Base-by-base conservation (phyloP, 306 rosid species). In the Fragaria vesca region DNA sequence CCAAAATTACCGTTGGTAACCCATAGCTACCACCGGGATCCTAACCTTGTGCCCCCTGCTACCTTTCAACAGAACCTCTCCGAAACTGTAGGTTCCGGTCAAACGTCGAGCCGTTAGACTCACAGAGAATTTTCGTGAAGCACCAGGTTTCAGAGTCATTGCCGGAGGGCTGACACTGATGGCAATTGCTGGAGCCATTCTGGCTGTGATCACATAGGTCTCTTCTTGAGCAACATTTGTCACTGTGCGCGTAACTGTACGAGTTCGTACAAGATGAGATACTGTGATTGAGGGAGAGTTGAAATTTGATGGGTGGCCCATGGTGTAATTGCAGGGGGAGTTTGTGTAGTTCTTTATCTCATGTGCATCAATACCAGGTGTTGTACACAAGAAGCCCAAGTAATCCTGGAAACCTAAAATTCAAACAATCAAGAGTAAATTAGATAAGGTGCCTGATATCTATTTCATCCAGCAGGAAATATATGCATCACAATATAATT, bases 11-110 rank as follows among this genome's bases (percentile, higher is more conserved):
- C 93, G 84, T 69, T 72, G 83, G 86, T 75, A 93, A 78, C 96
- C 98, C 89, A 86, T 96, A 46, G 94, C 98, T 71, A 89, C 83
- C 54, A 96, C 99, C 21, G 98, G 94, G 73, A 96, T 89, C 85
- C 99, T 96, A 77, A 96, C 96, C 89, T 91, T 88, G 90, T 96
- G 99, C 28, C 98, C 98, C 81, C 96, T 76, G 87, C 88, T 96
- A 12, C 99, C 99, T 84, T 96, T 91, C 93, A 96, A 70, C 58
- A 93, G 28, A 76, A 96, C 88, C 87, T 96, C 91, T 4, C 99
- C 99, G 17, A 96, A 96, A 81, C 94, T 87, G 76, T 96, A 96
- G 12, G 80, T 30, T 81, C 97, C 92, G 0, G 91, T 90, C 76
- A 91, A 81, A 2, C 96, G 89, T 4, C 98, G 89, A 75, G 81